Conservation (phyloP, 345 rosid genomes). For the Salix purpurea region DNA sequence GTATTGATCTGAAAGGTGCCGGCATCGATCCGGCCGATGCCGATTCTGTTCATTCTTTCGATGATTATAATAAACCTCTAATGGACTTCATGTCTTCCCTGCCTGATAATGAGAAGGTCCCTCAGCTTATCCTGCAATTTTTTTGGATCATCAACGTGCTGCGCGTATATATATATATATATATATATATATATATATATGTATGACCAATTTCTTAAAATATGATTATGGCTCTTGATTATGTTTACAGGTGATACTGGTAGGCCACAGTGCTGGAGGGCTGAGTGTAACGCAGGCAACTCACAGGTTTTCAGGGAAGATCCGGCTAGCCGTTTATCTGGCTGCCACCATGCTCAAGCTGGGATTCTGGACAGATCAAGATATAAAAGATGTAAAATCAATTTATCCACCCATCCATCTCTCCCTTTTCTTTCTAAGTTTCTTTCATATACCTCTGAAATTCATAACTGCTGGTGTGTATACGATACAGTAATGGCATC, state of each 20-base stretch:
- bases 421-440: not conserved
- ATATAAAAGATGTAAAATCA: slow-evolving; percentile 50
- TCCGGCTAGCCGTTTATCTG: slow-evolving; percentile 56
- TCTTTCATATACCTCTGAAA: not conserved
- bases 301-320: slow-evolving; percentile 52
- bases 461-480: not conserved
- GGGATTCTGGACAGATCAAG: slow-evolving; percentile 56
- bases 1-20: slow-evolving; percentile 68
- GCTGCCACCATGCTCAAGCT: slow-evolving; percentile 78
- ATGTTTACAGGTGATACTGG: slow-evolving; percentile 61
- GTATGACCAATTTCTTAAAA: not conserved
- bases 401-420: not conserved
- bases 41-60: slow-evolving; percentile 46
- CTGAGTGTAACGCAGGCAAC: slow-evolving; percentile 63
- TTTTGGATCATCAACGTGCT: not conserved
- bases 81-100: slow-evolving; percentile 52
- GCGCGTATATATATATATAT: not conserved
- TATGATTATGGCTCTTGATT: not conserved
- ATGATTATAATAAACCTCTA: slow-evolving; percentile 76
- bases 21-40: slow-evolving; percentile 58
- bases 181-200: not conserved
- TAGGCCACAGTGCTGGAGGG: slow-evolving; percentile 95
- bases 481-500: not conserved
- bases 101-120: slow-evolving; percentile 59
- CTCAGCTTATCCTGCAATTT: not conserved